These are phyloP conservation scores for Truncatella angustata DNA, from an alignment of 2,329 filamentous ascomycete genomes.

Conservation along the genomic window DNA sequence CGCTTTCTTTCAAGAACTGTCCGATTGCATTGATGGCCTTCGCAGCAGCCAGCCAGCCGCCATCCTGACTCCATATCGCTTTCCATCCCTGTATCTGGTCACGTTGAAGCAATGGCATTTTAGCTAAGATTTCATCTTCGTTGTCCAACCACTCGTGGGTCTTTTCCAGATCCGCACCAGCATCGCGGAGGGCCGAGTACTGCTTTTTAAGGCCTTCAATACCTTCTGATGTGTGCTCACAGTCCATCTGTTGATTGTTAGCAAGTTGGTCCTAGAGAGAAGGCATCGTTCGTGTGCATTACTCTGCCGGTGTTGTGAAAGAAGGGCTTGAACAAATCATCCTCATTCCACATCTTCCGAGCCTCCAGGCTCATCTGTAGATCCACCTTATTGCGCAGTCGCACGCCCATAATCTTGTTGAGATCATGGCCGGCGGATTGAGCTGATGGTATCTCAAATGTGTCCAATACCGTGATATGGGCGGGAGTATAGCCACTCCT, in stretches of 20 bases:
- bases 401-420: constrained; percentile 45
- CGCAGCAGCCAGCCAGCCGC: constrained; percentile 45
- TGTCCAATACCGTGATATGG: constrained; percentile 45
- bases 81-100: constrained; percentile 43
- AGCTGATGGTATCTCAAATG: constrained; percentile 42
- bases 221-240: constrained; percentile 29
- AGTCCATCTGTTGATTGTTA: constrained; percentile 27
- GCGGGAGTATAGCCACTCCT: constrained; percentile 38
- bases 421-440: constrained; percentile 46
- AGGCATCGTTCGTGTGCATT: constrained; percentile 17
- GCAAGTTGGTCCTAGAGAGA: background rate
- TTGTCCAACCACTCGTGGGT: constrained; percentile 40
- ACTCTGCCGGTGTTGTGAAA: constrained; percentile 44
- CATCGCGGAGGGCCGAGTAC: constrained; percentile 33
- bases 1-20: constrained; percentile 31
- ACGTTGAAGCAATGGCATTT: constrained; percentile 35
- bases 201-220: constrained; percentile 30
- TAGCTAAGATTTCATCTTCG: constrained; percentile 41
- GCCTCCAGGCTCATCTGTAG: constrained; percentile 31
- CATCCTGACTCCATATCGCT: constrained; percentile 39
- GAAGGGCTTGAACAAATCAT: constrained; percentile 40
- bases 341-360: constrained; percentile 38
- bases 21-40: constrained; percentile 47
- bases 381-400: constrained; percentile 29
- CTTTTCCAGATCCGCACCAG: constrained; percentile 29